A percentile compares a stretch with the other conserved stretches of the same genome.
Evolutionary conservation across 768 basidiomycete genomes (phyloP).

Genomic region (Termitomyces sp.): DNA sequence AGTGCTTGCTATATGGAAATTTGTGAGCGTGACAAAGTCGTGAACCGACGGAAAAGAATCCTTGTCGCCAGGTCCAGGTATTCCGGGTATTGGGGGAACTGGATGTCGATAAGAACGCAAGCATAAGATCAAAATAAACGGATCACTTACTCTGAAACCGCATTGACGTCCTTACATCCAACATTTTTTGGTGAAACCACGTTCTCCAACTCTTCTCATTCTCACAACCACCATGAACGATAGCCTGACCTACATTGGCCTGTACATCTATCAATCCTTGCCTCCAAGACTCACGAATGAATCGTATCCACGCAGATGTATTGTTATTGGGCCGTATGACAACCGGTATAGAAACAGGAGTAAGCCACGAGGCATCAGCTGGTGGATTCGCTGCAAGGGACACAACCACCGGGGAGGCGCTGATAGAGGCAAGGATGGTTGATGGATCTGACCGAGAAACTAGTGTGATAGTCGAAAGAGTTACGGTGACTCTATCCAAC

Average conservation of each 20-base stretch:
- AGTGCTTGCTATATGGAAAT: slow-evolving; percentile 39
- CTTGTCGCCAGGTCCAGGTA: slow-evolving; percentile 52
- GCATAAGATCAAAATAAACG: slow-evolving; percentile 1
- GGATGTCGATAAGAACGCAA: neutral
- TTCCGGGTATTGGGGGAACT: slow-evolving; percentile 43
- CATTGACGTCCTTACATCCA: slow-evolving; percentile 40
- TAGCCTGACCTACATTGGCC: slow-evolving; percentile 35
- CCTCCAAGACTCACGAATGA: slow-evolving; percentile 55
- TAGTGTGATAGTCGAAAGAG: slow-evolving; percentile 45
- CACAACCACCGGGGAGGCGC: slow-evolving; percentile 44
- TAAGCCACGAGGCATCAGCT: slow-evolving; percentile 51
- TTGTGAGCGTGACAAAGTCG: slow-evolving; percentile 53
- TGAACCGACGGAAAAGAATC: slow-evolving; percentile 49
- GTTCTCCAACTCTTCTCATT: slow-evolving; percentile 43
- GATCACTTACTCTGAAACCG: slow-evolving; percentile 46
- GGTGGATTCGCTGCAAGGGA: slow-evolving; percentile 51
- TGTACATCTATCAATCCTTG: slow-evolving; percentile 40
- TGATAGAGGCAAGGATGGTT: slow-evolving; percentile 39
- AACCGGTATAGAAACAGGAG: slow-evolving; percentile 43
- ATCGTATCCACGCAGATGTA: slow-evolving; percentile 38
- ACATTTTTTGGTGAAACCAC: slow-evolving; percentile 31
- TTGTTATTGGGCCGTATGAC: slow-evolving; percentile 50
- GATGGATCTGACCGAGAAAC: slow-evolving; percentile 35
- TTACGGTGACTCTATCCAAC: slow-evolving; percentile 52
- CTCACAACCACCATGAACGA: slow-evolving; percentile 46